A percentile compares a stretch with the other conserved stretches of the same genome.
These are phyloP conservation scores for Anisodus tanguticus DNA, from an alignment of 257 asterid genomes.

Conservation along the genomic window DNA sequence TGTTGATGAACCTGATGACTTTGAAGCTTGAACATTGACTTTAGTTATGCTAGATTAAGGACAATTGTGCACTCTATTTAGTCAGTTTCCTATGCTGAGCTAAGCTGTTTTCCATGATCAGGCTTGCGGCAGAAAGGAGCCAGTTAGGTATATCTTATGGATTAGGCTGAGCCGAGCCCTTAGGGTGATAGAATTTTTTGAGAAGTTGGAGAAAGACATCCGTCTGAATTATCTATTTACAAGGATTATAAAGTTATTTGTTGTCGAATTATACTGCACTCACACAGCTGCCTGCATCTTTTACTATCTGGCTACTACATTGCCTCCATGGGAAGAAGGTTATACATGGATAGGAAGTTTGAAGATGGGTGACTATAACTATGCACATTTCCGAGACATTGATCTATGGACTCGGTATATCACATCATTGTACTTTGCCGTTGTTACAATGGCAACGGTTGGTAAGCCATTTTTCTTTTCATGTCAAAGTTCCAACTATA, in stretches of 20 bases:
- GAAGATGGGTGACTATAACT: slow-evolving; percentile 62
- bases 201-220: slow-evolving; percentile 66
- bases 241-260: slow-evolving; percentile 69
- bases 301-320: slow-evolving; percentile 75
- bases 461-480: slow-evolving; percentile 47
- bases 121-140: slow-evolving; percentile 62
- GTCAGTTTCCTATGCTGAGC: background rate
- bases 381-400: slow-evolving; percentile 60
- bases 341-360: slow-evolving; percentile 82
- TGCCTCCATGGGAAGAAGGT: slow-evolving; percentile 71
- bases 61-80: background rate
- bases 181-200: slow-evolving; percentile 62
- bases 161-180: slow-evolving; percentile 69
- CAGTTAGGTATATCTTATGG: slow-evolving; percentile 69
- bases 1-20: background rate
- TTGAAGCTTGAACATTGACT: background rate
- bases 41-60: slow-evolving; percentile 5
- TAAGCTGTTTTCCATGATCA: slow-evolving; percentile 29
- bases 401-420: slow-evolving; percentile 79
- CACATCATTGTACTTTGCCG: slow-evolving; percentile 68
- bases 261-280: slow-evolving; percentile 73
- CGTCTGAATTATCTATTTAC: slow-evolving; percentile 69
- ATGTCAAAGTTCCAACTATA: background rate
- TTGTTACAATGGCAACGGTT: slow-evolving; percentile 83
- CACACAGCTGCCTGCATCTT: slow-evolving; percentile 83